phyloP scores from a whole-genome alignment of 1,284 basidiomycete genomes.

The Calocybe gambosa region DNA sequence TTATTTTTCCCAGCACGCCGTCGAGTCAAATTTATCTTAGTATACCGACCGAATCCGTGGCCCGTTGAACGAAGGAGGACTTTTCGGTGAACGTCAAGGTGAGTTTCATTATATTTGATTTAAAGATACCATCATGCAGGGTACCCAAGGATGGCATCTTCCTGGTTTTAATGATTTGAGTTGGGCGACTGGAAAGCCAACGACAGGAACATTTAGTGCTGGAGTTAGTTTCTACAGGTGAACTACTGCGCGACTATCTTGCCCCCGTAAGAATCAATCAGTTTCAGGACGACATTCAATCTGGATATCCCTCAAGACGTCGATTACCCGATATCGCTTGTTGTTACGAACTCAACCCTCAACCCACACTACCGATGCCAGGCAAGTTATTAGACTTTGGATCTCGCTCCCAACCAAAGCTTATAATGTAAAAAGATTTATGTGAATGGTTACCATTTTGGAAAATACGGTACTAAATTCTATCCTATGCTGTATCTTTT shows the following conservation, averaged over 20 bases:
- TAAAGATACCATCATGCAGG: too few relatives aligned
- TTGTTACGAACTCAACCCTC: conserved; percentile 31
- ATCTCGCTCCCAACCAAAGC: background rate
- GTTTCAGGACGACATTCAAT: conserved; percentile 36
- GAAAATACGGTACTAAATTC: conserved; percentile 31
- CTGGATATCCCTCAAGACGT: conserved; percentile 36
- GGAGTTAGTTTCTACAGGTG: conserved; percentile 43
- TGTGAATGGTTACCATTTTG: conserved; percentile 39
- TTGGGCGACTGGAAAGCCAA: conserved; percentile 38
- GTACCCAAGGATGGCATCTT: conserved; percentile 47
- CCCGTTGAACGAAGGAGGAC: conserved; percentile 42
- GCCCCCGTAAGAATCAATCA: conserved; percentile 3
- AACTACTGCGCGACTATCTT: background rate
- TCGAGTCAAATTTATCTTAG: conserved; percentile 17
- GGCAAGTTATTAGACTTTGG: conserved; percentile 15
- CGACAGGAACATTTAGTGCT: conserved; percentile 29
- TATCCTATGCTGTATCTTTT: background rate
- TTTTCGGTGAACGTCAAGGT: conserved; percentile 43
- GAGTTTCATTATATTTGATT: background rate
- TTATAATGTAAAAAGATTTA: conserved; percentile 26
- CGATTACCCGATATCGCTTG: conserved; percentile 43
- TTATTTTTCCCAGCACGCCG: background rate
- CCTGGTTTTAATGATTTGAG: conserved; percentile 41
- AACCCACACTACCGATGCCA: conserved; percentile 36
- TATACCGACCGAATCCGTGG: conserved; percentile 38